Evolutionary conservation across 1,284 basidiomycete genomes (phyloP).

Genomic region (Rhodotorula sp.): DNA sequence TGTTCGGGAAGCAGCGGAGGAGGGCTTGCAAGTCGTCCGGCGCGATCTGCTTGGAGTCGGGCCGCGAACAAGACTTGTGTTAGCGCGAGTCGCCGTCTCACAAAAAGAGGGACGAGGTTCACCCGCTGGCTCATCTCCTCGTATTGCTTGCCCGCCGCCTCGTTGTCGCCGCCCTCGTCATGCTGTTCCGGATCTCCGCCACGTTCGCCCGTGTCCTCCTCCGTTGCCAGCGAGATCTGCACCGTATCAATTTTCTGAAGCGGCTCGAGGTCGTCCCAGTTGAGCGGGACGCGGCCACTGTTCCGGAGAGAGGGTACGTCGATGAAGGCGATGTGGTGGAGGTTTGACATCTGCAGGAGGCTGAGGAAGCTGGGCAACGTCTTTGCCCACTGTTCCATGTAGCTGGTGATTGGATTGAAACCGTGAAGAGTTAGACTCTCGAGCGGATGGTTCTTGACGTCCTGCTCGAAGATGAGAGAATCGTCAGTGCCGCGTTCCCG

Average conservation of each 20-base stretch:
- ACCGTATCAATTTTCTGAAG: conserved; percentile 6
- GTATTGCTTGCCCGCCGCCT: neutral
- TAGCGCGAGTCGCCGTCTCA: no score
- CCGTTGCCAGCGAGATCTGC: conserved; percentile 20
- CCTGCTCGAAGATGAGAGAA: neutral
- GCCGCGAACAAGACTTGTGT: no score
- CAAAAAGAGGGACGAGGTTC: no score
- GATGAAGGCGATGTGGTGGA: conserved; percentile 13
- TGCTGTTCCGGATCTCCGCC: neutral
- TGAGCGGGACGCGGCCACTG: conserved; percentile 3
- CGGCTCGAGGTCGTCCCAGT: conserved; percentile 13
- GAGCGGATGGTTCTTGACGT: conserved; percentile 18
- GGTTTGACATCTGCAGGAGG: neutral
- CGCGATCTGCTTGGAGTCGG: conserved; percentile 1
- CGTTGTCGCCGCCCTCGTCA: conserved; percentile 5
- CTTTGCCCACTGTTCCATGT: conserved; percentile 13
- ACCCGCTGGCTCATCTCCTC: conserved; percentile 16
- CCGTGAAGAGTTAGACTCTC: conserved; percentile 20
- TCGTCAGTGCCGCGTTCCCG: no score
- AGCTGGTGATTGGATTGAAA: conserved; percentile 29
- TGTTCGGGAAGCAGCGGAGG: conserved; percentile 18
- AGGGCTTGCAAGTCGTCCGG: conserved; percentile 15
- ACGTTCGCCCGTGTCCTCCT: neutral
- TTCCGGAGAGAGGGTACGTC: conserved; percentile 27
- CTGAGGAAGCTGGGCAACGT: conserved; percentile 13